Conservation (phyloP, 768 basidiomycete genomes). For the Leccinum longicurvipes region DNA sequence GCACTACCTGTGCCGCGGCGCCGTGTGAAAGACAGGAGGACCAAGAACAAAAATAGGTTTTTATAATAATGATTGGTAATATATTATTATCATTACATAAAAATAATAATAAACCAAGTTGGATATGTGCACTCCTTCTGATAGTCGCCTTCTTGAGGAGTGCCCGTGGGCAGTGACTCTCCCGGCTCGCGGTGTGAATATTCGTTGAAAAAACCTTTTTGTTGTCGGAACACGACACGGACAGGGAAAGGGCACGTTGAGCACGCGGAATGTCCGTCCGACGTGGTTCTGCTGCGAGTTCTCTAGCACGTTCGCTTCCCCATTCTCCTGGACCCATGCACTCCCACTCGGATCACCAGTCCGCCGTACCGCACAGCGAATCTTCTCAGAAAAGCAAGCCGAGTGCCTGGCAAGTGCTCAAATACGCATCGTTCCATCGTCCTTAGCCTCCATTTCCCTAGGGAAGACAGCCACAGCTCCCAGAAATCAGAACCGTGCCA, state of each 20-base stretch:
- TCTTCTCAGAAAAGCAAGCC: slow-evolving; percentile 22
- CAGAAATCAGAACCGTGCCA: slow-evolving; percentile 18
- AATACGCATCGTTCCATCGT: slow-evolving; percentile 19
- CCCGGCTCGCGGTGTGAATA: slow-evolving; percentile 17
- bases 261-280: slow-evolving; percentile 14
- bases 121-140: slow-evolving; percentile 7
- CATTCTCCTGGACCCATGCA: slow-evolving; percentile 21
- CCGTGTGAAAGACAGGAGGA: slow-evolving; percentile 18
- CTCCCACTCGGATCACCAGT: slow-evolving; percentile 32
- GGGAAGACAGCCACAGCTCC: slow-evolving; percentile 27
- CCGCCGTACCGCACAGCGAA: slow-evolving; percentile 26
- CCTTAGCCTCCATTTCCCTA: slow-evolving; percentile 18
- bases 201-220: slow-evolving; percentile 4
- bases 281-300: not conserved
- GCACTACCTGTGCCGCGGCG: slow-evolving; percentile 30
- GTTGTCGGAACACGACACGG: slow-evolving; percentile 1
- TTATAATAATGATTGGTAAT: slow-evolving; percentile 11
- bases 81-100: slow-evolving; percentile 5
- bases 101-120: slow-evolving; percentile 13
- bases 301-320: slow-evolving; percentile 22
- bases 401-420: slow-evolving; percentile 28
- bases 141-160: slow-evolving; percentile 9
- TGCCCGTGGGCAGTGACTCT: not conserved
- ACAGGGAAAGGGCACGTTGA: slow-evolving; percentile 7
- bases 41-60: slow-evolving; percentile 8